phyloP scores from a whole-genome alignment of 225 moss, liverwort and hornwort genomes.

The Pleurozium schreberi region DNA sequence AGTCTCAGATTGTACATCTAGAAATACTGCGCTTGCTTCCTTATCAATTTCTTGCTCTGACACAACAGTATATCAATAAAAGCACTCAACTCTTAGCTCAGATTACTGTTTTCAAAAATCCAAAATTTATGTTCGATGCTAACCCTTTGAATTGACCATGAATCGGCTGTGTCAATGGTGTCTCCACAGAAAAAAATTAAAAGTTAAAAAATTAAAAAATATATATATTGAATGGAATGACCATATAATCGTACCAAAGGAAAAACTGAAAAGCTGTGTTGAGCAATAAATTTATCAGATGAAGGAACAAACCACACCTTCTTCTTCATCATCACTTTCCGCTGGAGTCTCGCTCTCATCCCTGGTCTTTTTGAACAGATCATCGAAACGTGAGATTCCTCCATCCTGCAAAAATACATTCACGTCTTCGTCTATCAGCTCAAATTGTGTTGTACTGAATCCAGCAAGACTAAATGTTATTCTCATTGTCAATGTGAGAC shows the following conservation, averaged over 20 bases:
- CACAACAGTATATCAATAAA: not conserved
- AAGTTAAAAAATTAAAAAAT: not conserved
- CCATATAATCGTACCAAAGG: not conserved
- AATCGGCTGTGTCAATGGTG: not conserved
- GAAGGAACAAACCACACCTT: conserved; percentile 10
- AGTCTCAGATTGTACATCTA: conserved; percentile 23
- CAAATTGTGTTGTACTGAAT: not conserved
- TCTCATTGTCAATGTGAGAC: not conserved
- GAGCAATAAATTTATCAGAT: not conserved
- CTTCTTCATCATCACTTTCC: conserved; percentile 40
- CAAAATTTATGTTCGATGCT: not conserved
- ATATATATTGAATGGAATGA: not conserved
- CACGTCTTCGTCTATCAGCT: not conserved
- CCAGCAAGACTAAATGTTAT: not conserved
- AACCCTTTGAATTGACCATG: not conserved
- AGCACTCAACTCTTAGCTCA: not conserved
- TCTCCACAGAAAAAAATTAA: not conserved
- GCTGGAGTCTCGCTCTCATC: conserved; percentile 34
- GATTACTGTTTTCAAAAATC: not conserved
- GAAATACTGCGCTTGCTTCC: conserved; percentile 39
- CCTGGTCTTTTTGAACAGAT: conserved; percentile 59
- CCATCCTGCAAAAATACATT: conserved; percentile 37
- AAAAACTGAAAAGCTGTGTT: not conserved
- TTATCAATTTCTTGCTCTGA: conserved; percentile 34
- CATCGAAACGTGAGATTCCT: conserved; percentile 51